Percentiles rank a stretch among this genome's conserved stretches.
Evolutionary conservation across 2,329 filamentous ascomycete genomes (phyloP).

Genomic region (Xylogone sp.): DNA sequence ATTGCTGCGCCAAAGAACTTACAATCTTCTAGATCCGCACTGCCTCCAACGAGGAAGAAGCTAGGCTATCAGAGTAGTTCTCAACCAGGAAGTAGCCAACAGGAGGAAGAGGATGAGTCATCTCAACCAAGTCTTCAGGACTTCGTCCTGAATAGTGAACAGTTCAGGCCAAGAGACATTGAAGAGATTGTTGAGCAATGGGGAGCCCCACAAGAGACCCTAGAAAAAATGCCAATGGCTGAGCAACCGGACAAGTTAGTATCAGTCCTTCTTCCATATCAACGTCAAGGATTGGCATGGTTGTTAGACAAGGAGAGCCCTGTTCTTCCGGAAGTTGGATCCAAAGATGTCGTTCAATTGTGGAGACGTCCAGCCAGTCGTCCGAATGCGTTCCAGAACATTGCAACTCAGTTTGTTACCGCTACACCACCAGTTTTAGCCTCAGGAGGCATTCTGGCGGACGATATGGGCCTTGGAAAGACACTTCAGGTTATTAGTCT

Average conservation of each 20-base stretch:
- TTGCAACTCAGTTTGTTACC: constrained; percentile 68
- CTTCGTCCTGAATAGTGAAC: constrained; percentile 62
- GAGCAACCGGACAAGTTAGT: constrained; percentile 61
- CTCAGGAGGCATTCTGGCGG: constrained; percentile 80
- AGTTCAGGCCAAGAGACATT: constrained; percentile 62
- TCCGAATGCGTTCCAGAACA: constrained; percentile 54
- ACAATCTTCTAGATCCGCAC: constrained; percentile 52
- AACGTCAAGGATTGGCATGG: constrained; percentile 76
- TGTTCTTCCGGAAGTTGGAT: constrained; percentile 52
- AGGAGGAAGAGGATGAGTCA: constrained; percentile 5
- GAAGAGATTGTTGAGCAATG: constrained; percentile 65
- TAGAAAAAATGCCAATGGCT: constrained; percentile 70
- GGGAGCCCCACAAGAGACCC: constrained; percentile 51
- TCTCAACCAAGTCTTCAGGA: constrained; percentile 36
- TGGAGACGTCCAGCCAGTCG: constrained; percentile 57
- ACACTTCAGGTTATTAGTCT: constrained; percentile 82
- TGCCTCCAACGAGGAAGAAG: constrained; percentile 28
- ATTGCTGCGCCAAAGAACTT: constrained; percentile 41
- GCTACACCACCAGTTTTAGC: constrained; percentile 57
- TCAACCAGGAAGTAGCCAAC: constrained; percentile 10
- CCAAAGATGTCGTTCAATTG: constrained; percentile 66
- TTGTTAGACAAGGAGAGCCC: constrained; percentile 74
- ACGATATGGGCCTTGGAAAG: constrained; percentile 88
- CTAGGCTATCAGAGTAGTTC: constrained; percentile 19
- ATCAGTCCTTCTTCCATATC: constrained; percentile 73